Percentiles rank a stretch among this genome's conserved stretches.
Conservation (phyloP, 345 rosid species). For the Ceriops decandra region DNA sequence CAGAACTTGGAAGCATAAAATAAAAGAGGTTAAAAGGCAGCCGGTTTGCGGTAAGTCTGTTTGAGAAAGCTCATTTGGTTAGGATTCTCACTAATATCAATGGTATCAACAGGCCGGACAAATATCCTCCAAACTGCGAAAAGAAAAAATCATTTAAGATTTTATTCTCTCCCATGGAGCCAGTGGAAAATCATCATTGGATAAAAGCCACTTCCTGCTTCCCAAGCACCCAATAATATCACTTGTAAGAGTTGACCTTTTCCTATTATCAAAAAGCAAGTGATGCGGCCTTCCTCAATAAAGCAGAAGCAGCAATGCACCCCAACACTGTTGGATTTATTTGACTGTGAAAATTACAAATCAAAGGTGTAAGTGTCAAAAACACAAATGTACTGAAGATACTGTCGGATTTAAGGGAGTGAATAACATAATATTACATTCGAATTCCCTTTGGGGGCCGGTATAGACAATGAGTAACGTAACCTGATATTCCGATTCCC, state of each 20-base stretch:
- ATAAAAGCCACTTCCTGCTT: constrained; percentile 43
- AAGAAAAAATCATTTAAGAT: not conserved
- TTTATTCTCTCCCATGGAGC: not conserved
- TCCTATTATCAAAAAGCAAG: constrained; percentile 57
- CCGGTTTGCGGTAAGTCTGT: not conserved
- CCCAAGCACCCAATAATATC: constrained; percentile 79
- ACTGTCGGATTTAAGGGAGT: too few relatives aligned
- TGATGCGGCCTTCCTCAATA: constrained; percentile 85
- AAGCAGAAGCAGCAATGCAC: constrained; percentile 84
- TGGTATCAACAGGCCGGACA: constrained; percentile 44
- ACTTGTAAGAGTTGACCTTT: constrained; percentile 77
- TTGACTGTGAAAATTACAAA: constrained; percentile 22
- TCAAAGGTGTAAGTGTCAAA: not conserved
- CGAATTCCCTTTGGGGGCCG: not conserved
- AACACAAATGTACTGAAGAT: not conserved
- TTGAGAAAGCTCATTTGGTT: not conserved
- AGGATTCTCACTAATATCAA: not conserved
- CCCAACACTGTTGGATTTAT: constrained; percentile 69
- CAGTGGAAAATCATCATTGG: not conserved
- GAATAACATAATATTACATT: too few relatives aligned
- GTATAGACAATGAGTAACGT: not conserved
- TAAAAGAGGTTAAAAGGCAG: not conserved
- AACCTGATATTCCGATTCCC: constrained; percentile 41
- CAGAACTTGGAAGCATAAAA: not conserved
- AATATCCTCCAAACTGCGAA: constrained; percentile 62